These are phyloP conservation scores for Hymenoscyphus scutula DNA, from an alignment of 2,329 filamentous ascomycete species.

Conservation along the genomic window DNA sequence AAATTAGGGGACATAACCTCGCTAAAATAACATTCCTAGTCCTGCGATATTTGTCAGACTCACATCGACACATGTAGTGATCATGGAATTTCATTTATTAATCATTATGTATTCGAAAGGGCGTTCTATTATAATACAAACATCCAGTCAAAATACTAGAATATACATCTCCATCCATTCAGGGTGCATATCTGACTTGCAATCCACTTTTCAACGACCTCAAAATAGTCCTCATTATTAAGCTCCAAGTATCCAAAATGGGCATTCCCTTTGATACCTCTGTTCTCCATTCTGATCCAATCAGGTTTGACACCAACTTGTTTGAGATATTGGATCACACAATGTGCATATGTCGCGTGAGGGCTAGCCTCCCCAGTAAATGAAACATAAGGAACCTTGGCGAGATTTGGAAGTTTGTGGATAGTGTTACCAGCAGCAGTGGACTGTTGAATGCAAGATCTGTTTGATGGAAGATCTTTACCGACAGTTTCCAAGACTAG, in stretches of 20 bases:
- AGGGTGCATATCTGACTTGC: not conserved
- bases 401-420: not conserved
- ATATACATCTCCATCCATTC: constrained; percentile 3
- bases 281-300: not conserved
- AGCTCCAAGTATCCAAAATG: constrained; percentile 2
- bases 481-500: not conserved
- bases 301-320: constrained; percentile 1
- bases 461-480: not conserved
- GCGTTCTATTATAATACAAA: not conserved
- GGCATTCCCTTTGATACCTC: not conserved
- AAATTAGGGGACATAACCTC: no score
- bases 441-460: not conserved
- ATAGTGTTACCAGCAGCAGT: not conserved
- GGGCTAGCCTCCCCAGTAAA: not conserved
- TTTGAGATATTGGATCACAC: not conserved
- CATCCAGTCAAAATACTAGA: not conserved
- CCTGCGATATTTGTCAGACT: no score
- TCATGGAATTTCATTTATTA: not conserved
- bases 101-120: not conserved
- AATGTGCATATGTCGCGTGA: not conserved
- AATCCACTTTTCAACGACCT: not conserved
- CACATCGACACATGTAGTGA: no score
- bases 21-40: no score
- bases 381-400: constrained; percentile 1
- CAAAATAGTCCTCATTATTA: not conserved